Evolutionary conservation across 768 basidiomycete species (phyloP).

Genomic region (Chlorophyllum brunneum): DNA sequence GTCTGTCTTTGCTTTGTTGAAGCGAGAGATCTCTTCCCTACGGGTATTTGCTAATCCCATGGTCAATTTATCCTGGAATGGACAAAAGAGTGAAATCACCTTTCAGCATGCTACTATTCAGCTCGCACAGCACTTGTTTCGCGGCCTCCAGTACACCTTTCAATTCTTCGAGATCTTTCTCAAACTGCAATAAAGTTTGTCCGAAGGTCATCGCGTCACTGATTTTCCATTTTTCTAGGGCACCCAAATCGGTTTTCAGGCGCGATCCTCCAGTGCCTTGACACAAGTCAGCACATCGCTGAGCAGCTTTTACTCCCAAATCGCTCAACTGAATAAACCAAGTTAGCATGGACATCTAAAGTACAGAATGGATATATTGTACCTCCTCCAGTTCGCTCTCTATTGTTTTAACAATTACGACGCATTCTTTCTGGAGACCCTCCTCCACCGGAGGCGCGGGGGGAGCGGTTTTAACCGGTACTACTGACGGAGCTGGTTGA

Average conservation of each 20-base stretch:
- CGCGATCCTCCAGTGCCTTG: constrained; percentile 36
- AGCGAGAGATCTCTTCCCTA: constrained; percentile 78
- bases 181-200: constrained; percentile 41
- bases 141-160: constrained; percentile 38
- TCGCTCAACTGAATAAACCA: constrained; percentile 35
- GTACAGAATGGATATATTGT: constrained; percentile 23
- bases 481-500: no score
- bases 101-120: constrained; percentile 50
- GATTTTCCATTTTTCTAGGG: constrained; percentile 48
- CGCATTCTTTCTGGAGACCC: constrained; percentile 69
- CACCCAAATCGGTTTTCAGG: constrained; percentile 41
- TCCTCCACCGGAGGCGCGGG: no score
- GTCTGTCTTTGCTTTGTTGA: constrained; percentile 74
- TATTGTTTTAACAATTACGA: constrained; percentile 41
- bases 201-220: constrained; percentile 52
- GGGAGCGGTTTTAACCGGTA: no score
- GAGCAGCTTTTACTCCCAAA: constrained; percentile 34
- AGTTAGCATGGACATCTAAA: background rate
- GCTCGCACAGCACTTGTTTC: constrained; percentile 42
- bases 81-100: background rate
- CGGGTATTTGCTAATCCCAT: constrained; percentile 63
- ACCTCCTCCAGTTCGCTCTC: constrained; percentile 57
- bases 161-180: constrained; percentile 48
- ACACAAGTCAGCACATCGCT: constrained; percentile 31
- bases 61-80: background rate